Evolutionary conservation across 1,284 basidiomycete species (phyloP).

Genomic region (Naganishia sp.): DNA sequence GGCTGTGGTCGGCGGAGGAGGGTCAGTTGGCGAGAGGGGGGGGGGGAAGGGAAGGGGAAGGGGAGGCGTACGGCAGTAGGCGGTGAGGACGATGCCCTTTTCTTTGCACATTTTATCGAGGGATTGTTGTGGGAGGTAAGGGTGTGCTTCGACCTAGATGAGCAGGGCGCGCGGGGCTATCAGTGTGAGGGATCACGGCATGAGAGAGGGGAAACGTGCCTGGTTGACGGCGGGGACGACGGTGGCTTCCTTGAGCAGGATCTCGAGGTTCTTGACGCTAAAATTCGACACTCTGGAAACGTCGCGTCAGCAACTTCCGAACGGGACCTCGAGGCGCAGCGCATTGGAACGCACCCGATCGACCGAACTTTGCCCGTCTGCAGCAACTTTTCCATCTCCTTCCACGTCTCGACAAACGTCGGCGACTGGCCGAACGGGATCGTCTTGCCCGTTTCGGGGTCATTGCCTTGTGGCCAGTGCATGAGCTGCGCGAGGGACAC

Average conservation of each 20-base stretch:
- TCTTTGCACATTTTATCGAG: slow-evolving; percentile 29
- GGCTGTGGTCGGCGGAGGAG: not conserved
- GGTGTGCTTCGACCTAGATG: slow-evolving; percentile 32
- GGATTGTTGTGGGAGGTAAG: slow-evolving; percentile 30
- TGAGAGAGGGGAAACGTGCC: slow-evolving; percentile 45
- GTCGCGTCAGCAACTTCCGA: not conserved
- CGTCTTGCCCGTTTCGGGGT: slow-evolving; percentile 18
- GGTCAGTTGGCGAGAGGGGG: not conserved
- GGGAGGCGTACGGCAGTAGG: slow-evolving; percentile 31
- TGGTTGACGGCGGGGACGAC: slow-evolving; percentile 76
- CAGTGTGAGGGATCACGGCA: not conserved
- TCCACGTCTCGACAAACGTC: slow-evolving; percentile 33
- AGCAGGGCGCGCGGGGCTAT: not conserved
- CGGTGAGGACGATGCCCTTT: slow-evolving; percentile 33
- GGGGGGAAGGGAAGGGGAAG: not conserved
- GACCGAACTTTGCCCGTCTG: slow-evolving; percentile 29
- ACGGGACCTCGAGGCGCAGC: not conserved
- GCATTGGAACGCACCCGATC: slow-evolving; percentile 27
- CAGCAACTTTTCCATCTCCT: slow-evolving; percentile 31
- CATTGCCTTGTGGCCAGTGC: slow-evolving; percentile 32
- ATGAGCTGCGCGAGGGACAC: slow-evolving; percentile 16
- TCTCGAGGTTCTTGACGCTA: slow-evolving; percentile 63
- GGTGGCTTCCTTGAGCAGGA: slow-evolving; percentile 62
- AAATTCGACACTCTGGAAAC: slow-evolving; percentile 65
- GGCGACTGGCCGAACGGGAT: slow-evolving; percentile 26